Conservation (phyloP, 306 rosid genomes). For the Arachis hypogaea region DNA sequence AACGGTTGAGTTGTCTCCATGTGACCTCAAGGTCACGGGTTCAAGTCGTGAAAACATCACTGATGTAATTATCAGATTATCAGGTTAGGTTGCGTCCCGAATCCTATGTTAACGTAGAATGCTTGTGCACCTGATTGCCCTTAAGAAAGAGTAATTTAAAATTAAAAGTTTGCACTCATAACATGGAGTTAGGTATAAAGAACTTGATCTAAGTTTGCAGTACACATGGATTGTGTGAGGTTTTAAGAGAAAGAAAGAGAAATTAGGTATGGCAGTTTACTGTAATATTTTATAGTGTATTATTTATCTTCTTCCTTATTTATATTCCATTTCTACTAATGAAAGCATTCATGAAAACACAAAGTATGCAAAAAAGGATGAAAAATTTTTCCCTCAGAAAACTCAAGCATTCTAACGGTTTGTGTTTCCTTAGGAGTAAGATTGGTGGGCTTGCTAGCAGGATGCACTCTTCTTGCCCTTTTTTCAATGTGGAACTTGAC, state of each 20-base stretch:
- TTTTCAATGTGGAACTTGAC: constrained; percentile 99
- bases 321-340: constrained; percentile 18
- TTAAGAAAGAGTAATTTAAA: too few relatives aligned
- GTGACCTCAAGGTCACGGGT: too few relatives aligned
- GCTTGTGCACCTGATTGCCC: too few relatives aligned
- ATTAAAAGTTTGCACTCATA: too few relatives aligned
- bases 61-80: too few relatives aligned
- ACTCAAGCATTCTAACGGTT: not conserved
- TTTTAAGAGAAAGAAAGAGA: constrained; percentile 2
- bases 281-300: not conserved
- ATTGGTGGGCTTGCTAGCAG: constrained; percentile 56
- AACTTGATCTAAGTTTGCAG: not conserved
- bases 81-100: too few relatives aligned
- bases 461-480: constrained; percentile 76
- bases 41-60: too few relatives aligned
- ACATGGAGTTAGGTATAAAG: too few relatives aligned
- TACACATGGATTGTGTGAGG: not conserved
- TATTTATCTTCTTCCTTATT: constrained; percentile 8
- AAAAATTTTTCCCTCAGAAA: too few relatives aligned
- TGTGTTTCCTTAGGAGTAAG: constrained; percentile 64
- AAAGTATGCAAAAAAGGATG: not conserved
- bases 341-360: not conserved
- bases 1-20: too few relatives aligned
- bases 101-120: too few relatives aligned
- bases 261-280: constrained; percentile 20